Evolutionary conservation across 2,329 filamentous ascomycete species (phyloP).

Genomic region (Hymenoscyphus linearis): DNA sequence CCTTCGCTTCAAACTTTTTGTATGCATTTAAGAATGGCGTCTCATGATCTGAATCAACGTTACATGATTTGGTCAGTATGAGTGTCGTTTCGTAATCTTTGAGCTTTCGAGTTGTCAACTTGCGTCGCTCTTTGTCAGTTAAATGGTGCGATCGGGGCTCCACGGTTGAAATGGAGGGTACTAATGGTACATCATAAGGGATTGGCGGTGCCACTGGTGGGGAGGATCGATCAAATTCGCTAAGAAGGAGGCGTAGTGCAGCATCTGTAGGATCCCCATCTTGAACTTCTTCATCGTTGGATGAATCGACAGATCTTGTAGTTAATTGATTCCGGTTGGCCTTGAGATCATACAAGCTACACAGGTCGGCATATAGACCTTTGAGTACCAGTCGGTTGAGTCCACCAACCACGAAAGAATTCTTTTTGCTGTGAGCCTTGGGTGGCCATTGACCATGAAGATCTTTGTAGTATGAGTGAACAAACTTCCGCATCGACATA

Average conservation of each 20-base stretch:
- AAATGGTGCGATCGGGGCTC: conserved; percentile 59
- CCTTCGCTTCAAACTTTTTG: conserved; percentile 64
- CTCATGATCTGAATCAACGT: conserved; percentile 60
- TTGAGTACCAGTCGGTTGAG: conserved; percentile 79
- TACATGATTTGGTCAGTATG: conserved; percentile 76
- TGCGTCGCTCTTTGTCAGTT: conserved; percentile 68
- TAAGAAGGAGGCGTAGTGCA: conserved; percentile 72
- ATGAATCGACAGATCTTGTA: conserved; percentile 62
- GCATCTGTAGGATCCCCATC: conserved; percentile 56
- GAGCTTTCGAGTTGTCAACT: conserved; percentile 64
- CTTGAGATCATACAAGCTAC: conserved; percentile 79
- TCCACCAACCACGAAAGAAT: conserved; percentile 77
- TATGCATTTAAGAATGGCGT: conserved; percentile 65
- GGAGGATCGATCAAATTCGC: conserved; percentile 82
- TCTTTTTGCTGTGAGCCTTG: conserved; percentile 87
- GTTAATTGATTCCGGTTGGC: conserved; percentile 77
- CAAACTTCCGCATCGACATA: conserved; percentile 60
- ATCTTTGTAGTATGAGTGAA: conserved; percentile 58
- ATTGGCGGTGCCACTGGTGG: conserved; percentile 88
- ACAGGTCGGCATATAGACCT: conserved; percentile 80
- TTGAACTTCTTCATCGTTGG: conserved; percentile 46
- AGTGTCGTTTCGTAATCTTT: conserved; percentile 73
- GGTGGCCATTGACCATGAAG: conserved; percentile 79
- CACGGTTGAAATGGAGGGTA: conserved; percentile 65
- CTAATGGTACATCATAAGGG: conserved; percentile 78